phyloP scores from a whole-genome alignment of 371 early-diverging fungal genomes.

The Rhizomucor pusillus region DNA sequence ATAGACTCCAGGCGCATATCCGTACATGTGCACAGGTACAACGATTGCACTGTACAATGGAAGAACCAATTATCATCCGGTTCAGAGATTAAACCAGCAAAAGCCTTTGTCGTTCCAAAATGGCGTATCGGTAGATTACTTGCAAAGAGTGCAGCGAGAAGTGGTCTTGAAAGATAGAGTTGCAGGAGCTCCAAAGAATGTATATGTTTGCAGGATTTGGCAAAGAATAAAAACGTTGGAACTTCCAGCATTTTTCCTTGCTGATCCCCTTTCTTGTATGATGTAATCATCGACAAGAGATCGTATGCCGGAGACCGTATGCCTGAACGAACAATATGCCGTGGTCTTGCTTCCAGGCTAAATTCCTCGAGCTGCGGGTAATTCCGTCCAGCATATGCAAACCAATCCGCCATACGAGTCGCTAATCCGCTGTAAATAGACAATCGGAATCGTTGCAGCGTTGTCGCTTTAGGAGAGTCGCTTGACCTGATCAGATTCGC shows the following conservation, averaged over 20 bases:
- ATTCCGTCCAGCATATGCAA: conserved; percentile 11
- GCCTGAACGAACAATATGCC: conserved; percentile 3
- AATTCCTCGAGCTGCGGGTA: conserved; percentile 3
- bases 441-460: conserved; percentile 1
- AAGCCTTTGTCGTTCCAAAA: no score
- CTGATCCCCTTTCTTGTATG: neutral
- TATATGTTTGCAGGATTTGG: neutral
- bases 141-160: no score
- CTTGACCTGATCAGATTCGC: neutral
- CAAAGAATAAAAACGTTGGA: neutral
- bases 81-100: no score
- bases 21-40: no score
- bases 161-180: no score
- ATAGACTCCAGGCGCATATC: no score
- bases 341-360: conserved; percentile 3
- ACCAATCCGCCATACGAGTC: conserved; percentile 12
- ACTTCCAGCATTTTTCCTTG: conserved; percentile 3
- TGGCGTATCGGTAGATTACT: no score
- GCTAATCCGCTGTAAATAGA: conserved; percentile 7
- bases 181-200: no score
- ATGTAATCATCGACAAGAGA: conserved; percentile 7
- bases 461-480: neutral
- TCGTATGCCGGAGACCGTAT: conserved; percentile 5
- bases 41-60: no score
- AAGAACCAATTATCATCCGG: no score